Base-by-base conservation (phyloP, 176 grass and related monocot species). In the Themeda triandra region DNA sequence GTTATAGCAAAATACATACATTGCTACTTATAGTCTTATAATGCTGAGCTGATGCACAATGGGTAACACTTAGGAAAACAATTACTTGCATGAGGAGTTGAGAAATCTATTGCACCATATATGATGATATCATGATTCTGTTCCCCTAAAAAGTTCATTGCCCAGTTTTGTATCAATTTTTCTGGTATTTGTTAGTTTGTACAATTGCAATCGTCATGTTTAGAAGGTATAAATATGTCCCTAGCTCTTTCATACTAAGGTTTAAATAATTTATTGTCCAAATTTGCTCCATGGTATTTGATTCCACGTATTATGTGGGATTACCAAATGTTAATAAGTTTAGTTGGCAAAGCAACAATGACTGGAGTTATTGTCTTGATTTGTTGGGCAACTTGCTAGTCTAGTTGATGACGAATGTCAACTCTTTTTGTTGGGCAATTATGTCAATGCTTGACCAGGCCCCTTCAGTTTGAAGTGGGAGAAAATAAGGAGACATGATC, bases 21-120 rank as follows among this genome's bases (percentile, higher is more conserved):
- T 60, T 87, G 12, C 6, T 78, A 79, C 62, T 35, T 78, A 48
- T 18, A 49, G 15, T 49, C 46, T 49, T 49, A 51, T 65, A 73
- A 46, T 79, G 66, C 83, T 66, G 32, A 40, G 58, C 30, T 30
- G 10, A 66, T 82, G 59, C 45, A 81, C 56, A 46, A 18, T 75
- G 15, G 13, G 17, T 84, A 37, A 48, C 28, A 19, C 66, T 76
- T 66, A 37, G 62, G 42, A 66, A 70, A 71, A 29, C 59, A 54
- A 6, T 10, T 24, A 36, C 40, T 74, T 63, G 68, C 66, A 42
- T 44, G 29, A 30, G 13, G 69, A 59, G 36, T 72, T 59, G 35
- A 78, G 23, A 60, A 11, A 41, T 71, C 12, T 41, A 28, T 60
- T 27, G 53, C 53, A 62, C 25, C 3, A 49, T 68, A 54, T 82